Base-by-base conservation (phyloP, 768 basidiomycete genomes). In the Leccinum variicolor region DNA sequence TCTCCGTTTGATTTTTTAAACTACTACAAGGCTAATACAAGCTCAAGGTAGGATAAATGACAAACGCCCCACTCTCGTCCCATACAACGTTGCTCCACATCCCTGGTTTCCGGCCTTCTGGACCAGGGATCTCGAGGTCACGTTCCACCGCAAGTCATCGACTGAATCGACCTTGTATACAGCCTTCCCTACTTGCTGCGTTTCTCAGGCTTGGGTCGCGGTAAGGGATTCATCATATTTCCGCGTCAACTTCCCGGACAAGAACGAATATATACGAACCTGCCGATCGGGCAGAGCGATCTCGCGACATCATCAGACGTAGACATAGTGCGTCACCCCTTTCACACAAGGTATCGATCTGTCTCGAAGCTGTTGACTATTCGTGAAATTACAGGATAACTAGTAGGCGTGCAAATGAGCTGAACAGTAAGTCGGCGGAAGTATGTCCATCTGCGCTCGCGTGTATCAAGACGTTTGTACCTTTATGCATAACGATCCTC, bases 41-140 rank as follows among this genome's bases (percentile, higher is more conserved):
- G n/a, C n/a, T n/a, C n/a, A n/a, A n/a, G n/a, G n/a, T n/a, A n/a
- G 96, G 92, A 67, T 98, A 99, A 34, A 99, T 72, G 19, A 98
- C 78, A 68, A 99, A 97, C 15, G 92, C 87, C 6, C 96, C 95
- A 62, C 90, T 94, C 74, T 99, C 97, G 67, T 98, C 97, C 95
- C 94, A 98, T n/a, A 94, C 82, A 1, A 86, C 92, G 68, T 92
- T 95, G 26, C 85, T 90, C 80, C 90, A 94, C 65, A 85, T 83
- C 23, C 86, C 90, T 53, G 85, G 88, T 56, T 82, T 77, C 53
- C 76, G 79, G 26, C 87, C 87, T 67, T 91, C 90, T 3, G 85
- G 84, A 10, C 86, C 88, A 39, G 88, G 85, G 55, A 89, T 75
- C 74, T 98, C 94, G 45, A 99, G 73, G 66, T 98, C 96, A 60